A percentile compares a stretch with the other conserved stretches of the same genome.
These are phyloP conservation scores for Aspergillus tubingensis DNA, from an alignment of 2,329 filamentous ascomycete genomes.

Conservation along the genomic window DNA sequence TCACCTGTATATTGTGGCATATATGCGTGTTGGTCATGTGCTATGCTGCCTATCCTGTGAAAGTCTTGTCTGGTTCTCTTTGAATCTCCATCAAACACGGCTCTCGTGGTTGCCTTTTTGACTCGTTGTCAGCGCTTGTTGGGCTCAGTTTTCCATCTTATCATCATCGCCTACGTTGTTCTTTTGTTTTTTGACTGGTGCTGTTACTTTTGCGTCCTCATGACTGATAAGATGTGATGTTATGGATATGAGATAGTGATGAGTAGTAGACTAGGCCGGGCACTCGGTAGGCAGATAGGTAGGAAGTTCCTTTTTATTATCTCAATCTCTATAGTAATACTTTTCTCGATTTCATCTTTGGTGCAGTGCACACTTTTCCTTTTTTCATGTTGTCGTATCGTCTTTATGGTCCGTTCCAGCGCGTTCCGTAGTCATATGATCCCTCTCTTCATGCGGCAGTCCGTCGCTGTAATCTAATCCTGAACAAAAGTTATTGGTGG, in stretches of 20 bases:
- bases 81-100: no score
- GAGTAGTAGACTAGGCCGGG: neutral
- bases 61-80: no score
- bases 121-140: neutral
- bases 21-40: neutral
- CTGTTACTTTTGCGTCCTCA: neutral
- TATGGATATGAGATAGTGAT: neutral
- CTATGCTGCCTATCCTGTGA: neutral
- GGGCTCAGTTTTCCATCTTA: no score
- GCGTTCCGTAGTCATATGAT: no score
- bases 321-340: neutral
- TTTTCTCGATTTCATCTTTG: no score
- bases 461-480: no score
- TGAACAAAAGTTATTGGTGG: no score
- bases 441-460: no score
- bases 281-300: neutral
- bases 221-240: neutral
- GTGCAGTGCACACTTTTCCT: no score
- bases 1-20: neutral
- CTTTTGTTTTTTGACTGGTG: neutral
- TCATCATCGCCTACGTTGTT: neutral
- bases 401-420: no score
- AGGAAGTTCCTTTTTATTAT: neutral
- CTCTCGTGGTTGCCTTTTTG: neutral
- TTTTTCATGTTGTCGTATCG: no score